Evolutionary conservation across 1,284 basidiomycete genomes (phyloP), one percentile per base, ranked within the genome.

Genomic region (Lentinus polychrous): DNA sequence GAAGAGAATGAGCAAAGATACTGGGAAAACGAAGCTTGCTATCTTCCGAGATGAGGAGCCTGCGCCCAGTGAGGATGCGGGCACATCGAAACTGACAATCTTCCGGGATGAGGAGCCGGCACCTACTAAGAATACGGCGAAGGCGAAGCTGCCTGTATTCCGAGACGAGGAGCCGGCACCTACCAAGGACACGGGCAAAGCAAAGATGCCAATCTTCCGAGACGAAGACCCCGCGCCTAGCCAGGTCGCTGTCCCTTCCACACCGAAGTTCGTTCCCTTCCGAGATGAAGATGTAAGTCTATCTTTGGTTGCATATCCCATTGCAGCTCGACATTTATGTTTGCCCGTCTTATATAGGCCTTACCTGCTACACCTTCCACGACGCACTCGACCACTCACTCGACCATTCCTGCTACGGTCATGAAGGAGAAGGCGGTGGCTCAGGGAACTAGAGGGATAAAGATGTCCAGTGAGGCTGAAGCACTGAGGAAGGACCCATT

Each of bases 401-500:
- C 55, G 11, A 45, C 62, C 11, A 50, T 51, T 35, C 68, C 72
- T 17, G 74, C 74, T 35, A 73, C 79, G 14, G 71, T 81, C n/a
- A 84, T 86, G 76, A 85, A 80, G 58, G 68, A 71, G 31, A 78
- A 74, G 62, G 69, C 66, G 49, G 66, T 67, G 33, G 71, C 57
- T 1, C 39, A 49, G 7, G 52, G 50, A 14, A 32, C 52, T 1
- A 54, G 51, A 11, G 54, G 70, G 7, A 14, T 37, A 4, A 47
- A 60, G 67, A 63, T 72, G 24, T 63, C 70, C 24, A 76, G 79
- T 0, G 84, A 88, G 62, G 82, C 83, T 12, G 86, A 89, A 60
- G 86, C 84, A 1, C 62, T 89, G 51, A 71, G 84, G 50, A 85
- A 78, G 58, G 83, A 88, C 61, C 86, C 86, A 1, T 66, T 89